A percentile compares a stretch with the other conserved stretches of the same genome.
These are phyloP conservation scores for Echeveria elegans DNA, from an alignment of 164 flowering plant species.

Conservation along the genomic window DNA sequence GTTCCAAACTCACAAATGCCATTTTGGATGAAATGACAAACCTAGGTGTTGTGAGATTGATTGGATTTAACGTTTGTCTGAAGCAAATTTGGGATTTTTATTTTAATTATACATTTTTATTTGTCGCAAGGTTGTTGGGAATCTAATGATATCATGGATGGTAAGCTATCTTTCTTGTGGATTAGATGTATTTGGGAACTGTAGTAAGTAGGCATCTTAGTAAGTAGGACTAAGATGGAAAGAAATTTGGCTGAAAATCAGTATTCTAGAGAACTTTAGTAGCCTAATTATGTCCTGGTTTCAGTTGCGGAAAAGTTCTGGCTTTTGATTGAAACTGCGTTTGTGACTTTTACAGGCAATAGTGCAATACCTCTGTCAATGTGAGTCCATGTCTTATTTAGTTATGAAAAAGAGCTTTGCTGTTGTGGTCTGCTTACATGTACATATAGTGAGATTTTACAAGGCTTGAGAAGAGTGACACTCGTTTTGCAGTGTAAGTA, in stretches of 20 bases:
- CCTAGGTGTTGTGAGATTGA: neutral
- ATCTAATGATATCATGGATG: neutral
- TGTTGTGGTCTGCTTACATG: neutral
- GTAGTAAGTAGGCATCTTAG: neutral
- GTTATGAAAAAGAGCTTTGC: neutral
- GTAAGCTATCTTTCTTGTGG: neutral
- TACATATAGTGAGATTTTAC: neutral
- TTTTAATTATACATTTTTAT: too few relatives aligned
- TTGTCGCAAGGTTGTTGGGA: neutral
- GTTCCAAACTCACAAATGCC: neutral
- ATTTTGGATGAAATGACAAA: neutral
- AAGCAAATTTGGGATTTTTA: neutral
- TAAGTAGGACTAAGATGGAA: neutral
- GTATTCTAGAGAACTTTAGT: neutral
- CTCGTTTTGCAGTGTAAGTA: neutral
- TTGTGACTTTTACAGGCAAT: too few relatives aligned
- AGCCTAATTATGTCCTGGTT: neutral
- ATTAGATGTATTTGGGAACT: neutral
- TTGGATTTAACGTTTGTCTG: neutral
- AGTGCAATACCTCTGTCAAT: too few relatives aligned
- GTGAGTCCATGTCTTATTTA: neutral
- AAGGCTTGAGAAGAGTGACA: neutral
- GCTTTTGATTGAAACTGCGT: too few relatives aligned
- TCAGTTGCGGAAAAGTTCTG: neutral
- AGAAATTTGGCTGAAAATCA: neutral